Evolutionary conservation across 441 rosid species (phyloP).

Genomic region (Viola pubescens): DNA sequence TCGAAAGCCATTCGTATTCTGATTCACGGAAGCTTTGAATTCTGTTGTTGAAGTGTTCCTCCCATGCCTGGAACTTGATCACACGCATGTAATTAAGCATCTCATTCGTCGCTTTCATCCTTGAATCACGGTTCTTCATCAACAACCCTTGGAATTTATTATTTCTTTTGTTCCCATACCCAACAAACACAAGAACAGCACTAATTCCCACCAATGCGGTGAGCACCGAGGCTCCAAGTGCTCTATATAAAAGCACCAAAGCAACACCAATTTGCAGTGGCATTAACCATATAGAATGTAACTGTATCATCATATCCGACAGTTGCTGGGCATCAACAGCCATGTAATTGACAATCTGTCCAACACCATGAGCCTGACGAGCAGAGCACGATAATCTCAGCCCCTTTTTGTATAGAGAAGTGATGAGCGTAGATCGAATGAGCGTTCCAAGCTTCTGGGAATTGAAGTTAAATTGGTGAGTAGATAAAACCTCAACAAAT

Average conservation of each 20-base stretch:
- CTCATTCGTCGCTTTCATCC: conserved; percentile 93
- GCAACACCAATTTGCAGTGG: conserved; percentile 73
- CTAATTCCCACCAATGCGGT: conserved; percentile 53
- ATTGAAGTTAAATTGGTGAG: conserved; percentile 83
- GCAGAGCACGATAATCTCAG: conserved; percentile 71
- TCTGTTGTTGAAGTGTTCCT: conserved; percentile 73
- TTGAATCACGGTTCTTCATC: conserved; percentile 68
- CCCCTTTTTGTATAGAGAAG: conserved; percentile 76
- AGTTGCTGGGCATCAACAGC: conserved; percentile 96
- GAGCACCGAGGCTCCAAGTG: conserved; percentile 51
- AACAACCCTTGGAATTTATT: conserved; percentile 54
- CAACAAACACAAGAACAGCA: conserved; percentile 39
- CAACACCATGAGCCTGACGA: conserved; percentile 89
- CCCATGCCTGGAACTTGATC: conserved; percentile 97
- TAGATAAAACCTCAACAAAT: conserved; percentile 60
- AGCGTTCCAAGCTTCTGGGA: conserved; percentile 93
- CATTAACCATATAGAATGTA: conserved; percentile 86
- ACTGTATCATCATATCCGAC: conserved; percentile 92
- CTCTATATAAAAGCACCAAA: conserved; percentile 49
- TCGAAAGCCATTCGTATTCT: conserved; percentile 76
- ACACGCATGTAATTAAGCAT: conserved; percentile 91
- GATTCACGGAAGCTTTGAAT: conserved; percentile 54
- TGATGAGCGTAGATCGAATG: conserved; percentile 66
- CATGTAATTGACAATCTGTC: conserved; percentile 94
- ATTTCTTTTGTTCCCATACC: conserved; percentile 57